Base-by-base conservation (phyloP, 805 yeast genomes). In the Blastobotrys muscicola region DNA sequence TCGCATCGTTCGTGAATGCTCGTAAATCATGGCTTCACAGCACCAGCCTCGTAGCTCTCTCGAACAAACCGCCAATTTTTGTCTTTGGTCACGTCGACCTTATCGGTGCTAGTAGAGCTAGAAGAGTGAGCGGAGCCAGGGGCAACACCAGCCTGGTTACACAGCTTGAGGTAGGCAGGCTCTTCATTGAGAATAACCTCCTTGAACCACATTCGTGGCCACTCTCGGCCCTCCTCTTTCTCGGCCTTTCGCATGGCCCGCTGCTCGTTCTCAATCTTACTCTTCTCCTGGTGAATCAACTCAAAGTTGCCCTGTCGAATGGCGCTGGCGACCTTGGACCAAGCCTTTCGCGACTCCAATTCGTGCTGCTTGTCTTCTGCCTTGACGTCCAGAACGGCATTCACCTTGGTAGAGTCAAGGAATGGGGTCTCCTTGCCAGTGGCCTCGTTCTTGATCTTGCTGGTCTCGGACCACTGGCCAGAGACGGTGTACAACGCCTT, bases 391-490 rank as follows among this genome's bases (percentile, higher is more conserved):
- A 89, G 68, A 37, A 71, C 76, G 4, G 80, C 73, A 30, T 64
- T 61, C 30, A 66, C 60, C 36, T 64, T 50, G 31, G 53, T 46
- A 38, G 53, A 58, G 43, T 60, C 62, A 42, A 60, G 56, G 42
- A 65, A 66, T 37, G 54, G 57, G 43, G 38, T 45, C 39, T 57
- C 55, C 44, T 51, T 54, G 44, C 59, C 66, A 8, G 76, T 61
- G 6, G 69, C 55, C 46, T 86, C 89, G 59, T 75, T 72, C 49
- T 66, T 68, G 50, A 85, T 78, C 54, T 68, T 72, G 12, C 90
- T 82, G 50, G 68, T 67, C 29, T 82, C 90, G 11, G 92, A 80
- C 98, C 97, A 92, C 68, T 87, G 97, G 38, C 98, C 98, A 38
- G 70, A 56, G 47, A 92, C 80, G 11, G 94, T 83, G 65, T 75